A percentile compares a stretch with the other conserved stretches of the same genome.
These are phyloP conservation scores for Hypoxylon crocopeplum DNA, from an alignment of 495 filamentous ascomycete genomes.

Conservation along the genomic window DNA sequence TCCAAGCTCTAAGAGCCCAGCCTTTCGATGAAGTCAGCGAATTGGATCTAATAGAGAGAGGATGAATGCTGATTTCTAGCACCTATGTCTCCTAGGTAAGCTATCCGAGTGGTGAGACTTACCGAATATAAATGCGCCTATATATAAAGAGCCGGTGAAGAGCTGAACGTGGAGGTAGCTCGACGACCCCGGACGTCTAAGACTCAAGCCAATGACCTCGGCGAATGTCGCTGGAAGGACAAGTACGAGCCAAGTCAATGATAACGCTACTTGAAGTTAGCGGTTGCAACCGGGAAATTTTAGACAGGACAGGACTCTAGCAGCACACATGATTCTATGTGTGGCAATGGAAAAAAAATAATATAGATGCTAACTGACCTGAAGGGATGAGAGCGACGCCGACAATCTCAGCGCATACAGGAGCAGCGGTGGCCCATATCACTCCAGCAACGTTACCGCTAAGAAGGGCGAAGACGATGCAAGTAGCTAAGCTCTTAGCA, in stretches of 20 bases:
- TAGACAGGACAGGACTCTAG: neutral
- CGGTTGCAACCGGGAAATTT: slow-evolving; percentile 12
- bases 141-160: slow-evolving; percentile 48
- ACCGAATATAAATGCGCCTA: slow-evolving; percentile 49
- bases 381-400: slow-evolving; percentile 75
- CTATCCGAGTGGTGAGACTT: slow-evolving; percentile 13
- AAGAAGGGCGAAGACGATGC: slow-evolving; percentile 75
- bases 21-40: slow-evolving; percentile 27
- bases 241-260: slow-evolving; percentile 77
- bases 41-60: neutral
- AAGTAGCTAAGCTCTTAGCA: slow-evolving; percentile 66
- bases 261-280: slow-evolving; percentile 55
- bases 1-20: slow-evolving; percentile 54
- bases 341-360: neutral
- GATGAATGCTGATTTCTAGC: neutral
- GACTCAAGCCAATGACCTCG: slow-evolving; percentile 76
- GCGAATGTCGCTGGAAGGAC: slow-evolving; percentile 76
- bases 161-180: slow-evolving; percentile 52
- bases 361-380: slow-evolving; percentile 39
- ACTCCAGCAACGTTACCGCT: slow-evolving; percentile 74
- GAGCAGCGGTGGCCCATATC: slow-evolving; percentile 76
- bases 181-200: slow-evolving; percentile 55
- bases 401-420: slow-evolving; percentile 80
- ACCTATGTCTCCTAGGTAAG: neutral
- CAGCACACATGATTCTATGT: too few species aligned